Evolutionary conservation across 2,329 filamentous ascomycete genomes (phyloP), one percentile per base, ranked within the genome.

Genomic region (Passalora sequoiae): DNA sequence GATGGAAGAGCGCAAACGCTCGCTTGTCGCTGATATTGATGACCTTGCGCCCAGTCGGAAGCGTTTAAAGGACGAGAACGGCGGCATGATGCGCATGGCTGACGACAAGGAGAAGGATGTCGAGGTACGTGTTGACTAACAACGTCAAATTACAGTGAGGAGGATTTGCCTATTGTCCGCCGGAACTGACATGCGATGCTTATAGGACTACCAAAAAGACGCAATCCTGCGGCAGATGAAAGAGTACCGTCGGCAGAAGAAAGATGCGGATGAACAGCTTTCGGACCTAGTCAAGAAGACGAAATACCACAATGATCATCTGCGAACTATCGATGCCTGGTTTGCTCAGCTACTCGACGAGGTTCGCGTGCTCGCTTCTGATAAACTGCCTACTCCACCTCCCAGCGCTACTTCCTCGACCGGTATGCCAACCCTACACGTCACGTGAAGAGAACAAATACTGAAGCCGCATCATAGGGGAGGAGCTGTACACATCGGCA

Each of bases 1-100:
- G 80, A 98, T 97, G 91, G 92, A 98, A 78, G 92, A 97, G 76
- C 88, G 92, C 80, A 98, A 98, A 80, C 83, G 92, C 80, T 85
- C 89, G 64, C 86, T 89, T 64, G 78, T 84, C 59, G 77, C 80
- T 69, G 85, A 84, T 64, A 73, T 80, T 61, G 86, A 92, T 67
- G 88, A 96, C 58, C 74, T 86, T 62, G 86, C 85, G 55, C 91
- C 91, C 55, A 89, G 91, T 16, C 85, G 82, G 63, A 98, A 97
- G 76, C 84, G 89, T 69, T 86, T 88, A 43, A 77, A 74, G 40
- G 60, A 69, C 48, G 78, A 91, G 55, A 96, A 95, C 74, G 89
- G 89, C 61, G 70, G 74, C 53, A 80, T 77, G 58, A 70, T 76
- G 58, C 78, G 81, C 63, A 76, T 78, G 53, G 79, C 83, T 66